phyloP scores from a whole-genome alignment of 768 basidiomycete genomes.

The Cystobasidium tubakii region DNA sequence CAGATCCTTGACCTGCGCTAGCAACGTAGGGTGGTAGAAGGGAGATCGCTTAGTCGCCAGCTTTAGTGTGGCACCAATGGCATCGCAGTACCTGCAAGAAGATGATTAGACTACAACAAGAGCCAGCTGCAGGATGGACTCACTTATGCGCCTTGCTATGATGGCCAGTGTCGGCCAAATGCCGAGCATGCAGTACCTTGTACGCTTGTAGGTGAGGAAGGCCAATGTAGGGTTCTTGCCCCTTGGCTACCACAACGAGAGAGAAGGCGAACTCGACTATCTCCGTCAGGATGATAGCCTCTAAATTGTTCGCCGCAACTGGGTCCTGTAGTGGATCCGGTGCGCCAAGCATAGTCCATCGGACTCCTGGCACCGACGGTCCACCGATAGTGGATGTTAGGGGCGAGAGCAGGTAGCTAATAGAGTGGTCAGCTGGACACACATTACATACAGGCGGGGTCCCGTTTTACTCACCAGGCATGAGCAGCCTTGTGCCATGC shows the following conservation, averaged over 20 bases:
- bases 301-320: constrained; percentile 60
- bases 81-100: constrained; percentile 80
- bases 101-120: neutral
- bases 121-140: constrained; percentile 29
- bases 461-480: constrained; percentile 63
- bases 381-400: constrained; percentile 71
- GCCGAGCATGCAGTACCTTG: constrained; percentile 68
- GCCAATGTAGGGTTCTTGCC: constrained; percentile 77
- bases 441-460: neutral
- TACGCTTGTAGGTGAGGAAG: constrained; percentile 82
- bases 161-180: constrained; percentile 75
- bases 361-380: constrained; percentile 61
- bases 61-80: constrained; percentile 61
- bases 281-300: constrained; percentile 78
- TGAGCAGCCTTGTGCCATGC: constrained; percentile 80
- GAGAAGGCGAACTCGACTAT: constrained; percentile 85
- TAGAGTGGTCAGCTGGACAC: constrained; percentile 14
- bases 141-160: constrained; percentile 72
- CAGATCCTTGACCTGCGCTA: constrained; percentile 70
- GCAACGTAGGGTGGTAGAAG: constrained; percentile 61
- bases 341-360: constrained; percentile 67
- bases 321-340: constrained; percentile 55
- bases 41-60: constrained; percentile 56
- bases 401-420: constrained; percentile 77
- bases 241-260: constrained; percentile 64